Evolutionary conservation across 345 rosid species (phyloP), one percentile per base, ranked within the genome.

Genomic region (Populus deltoides): DNA sequence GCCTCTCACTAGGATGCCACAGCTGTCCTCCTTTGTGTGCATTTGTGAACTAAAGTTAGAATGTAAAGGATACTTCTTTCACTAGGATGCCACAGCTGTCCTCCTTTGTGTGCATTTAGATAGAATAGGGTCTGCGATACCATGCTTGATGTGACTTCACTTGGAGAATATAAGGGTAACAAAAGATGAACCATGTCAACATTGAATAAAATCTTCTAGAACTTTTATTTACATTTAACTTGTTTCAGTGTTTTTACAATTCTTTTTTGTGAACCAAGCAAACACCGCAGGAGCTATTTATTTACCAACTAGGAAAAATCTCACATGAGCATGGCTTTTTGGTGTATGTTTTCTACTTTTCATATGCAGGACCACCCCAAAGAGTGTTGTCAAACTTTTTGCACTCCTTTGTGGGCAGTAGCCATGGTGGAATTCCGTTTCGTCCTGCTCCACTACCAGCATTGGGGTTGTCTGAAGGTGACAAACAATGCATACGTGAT

Each of bases 401-500:
- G 87, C 98, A 88, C 86, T 91, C 99, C 5, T 96, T 96, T 86
- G 97, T 96, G 85, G 97, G 88, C 78, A 92, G 95, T 81, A 90
- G 98, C 84, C 97, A 83, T 69, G 90, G 90, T 73, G 93, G 92
- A 70, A 82, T 91, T 74, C 97, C 99, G 77, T 92, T 97, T 81
- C 93, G 83, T 84, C 97, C 98, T 75, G 71, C 95, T 75, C 90
- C 92, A 45, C 87, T 97, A 68, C 98, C 99, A 6, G 33, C 83
- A 38, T 86, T 97, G 76, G 99, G 99, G 75, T 81, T 97, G 83
- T 97, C 99, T 63, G 87, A 86, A 83, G 88, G 90, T 84, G 99
- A 96, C 87, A 97, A 94, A 82, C 93, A 89, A 81, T 97, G 99
- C 83, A 94, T 97, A 83, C 98, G 97, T n/a, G 96, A 97, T 78